Base-by-base conservation (phyloP, 495 filamentous ascomycete genomes). In the Friedmanniomyces endolithicus region DNA sequence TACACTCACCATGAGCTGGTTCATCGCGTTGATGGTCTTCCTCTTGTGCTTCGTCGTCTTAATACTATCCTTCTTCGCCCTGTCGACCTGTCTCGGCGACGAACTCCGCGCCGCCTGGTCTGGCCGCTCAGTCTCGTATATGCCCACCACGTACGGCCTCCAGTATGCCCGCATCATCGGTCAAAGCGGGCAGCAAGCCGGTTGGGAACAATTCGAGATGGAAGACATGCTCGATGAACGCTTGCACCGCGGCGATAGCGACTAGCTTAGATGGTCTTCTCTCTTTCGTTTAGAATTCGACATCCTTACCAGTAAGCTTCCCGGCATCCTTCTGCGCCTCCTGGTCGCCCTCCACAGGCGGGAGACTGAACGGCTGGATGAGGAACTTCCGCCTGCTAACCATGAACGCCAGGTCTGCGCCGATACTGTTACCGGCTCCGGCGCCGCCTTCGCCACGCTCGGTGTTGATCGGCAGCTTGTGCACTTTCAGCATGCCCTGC, bases 381-480 rank as follows among this genome's bases (percentile, higher is more conserved):
- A 84, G 79, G 62, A 98, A 82, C 63, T 78, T 88, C 56, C 83
- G 82, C 60, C 86, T 77, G 64, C 87, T 94, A 31, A 97, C 69
- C 43, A 78, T 89, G 68, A 98, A 98, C 16, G 88, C 87, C 68
- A 94, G 75, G 65, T 96, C 88, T 64, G 92, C 85, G 11, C 87
- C 82, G 50, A 83, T 75, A n/a, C 71, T 74, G 48, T 56, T 63
- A 45, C 77, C 77, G 40, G 71, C 73, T 57, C 80, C 84, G 16
- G 78, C 84, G 12, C 86, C 84, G 6, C 88, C 87, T 1, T 81
- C 81, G 8, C 92, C 90, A 58, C 84, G 88, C 68, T 95, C 92
- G 40, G 88, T 86, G 50, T 86, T 78, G 2, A 95, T 77, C 1
- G 94, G 90, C 31, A 97, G 70, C 22, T 79, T 79, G 70, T 94